Evolutionary conservation across 805 yeast genomes (phyloP).

Genomic region (Metschnikowia santaceciliae): DNA sequence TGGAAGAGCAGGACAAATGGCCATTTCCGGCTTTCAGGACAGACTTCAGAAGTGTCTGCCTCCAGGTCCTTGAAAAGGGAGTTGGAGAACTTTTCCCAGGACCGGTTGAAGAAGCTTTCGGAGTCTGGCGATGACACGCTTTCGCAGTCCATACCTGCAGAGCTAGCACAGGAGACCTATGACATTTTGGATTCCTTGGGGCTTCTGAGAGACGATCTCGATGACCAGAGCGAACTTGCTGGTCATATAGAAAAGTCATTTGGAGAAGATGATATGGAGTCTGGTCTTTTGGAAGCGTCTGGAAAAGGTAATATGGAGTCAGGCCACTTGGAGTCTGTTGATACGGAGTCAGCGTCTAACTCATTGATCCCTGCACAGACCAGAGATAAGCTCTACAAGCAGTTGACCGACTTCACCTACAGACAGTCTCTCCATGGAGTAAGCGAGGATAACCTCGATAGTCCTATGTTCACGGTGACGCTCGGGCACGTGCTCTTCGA

Average conservation of each 20-base stretch:
- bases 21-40: constrained; percentile 13
- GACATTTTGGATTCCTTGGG: constrained; percentile 8
- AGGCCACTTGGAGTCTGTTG: neutral
- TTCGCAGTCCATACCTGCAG: neutral
- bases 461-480: constrained; percentile 33
- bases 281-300: too few relatives aligned
- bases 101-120: neutral
- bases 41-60: neutral
- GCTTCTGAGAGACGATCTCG: constrained; percentile 3
- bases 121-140: constrained; percentile 1
- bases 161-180: constrained; percentile 3
- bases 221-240: too few relatives aligned
- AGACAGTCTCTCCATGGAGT: constrained; percentile 22
- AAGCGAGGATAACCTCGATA: constrained; percentile 14
- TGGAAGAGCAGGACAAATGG: constrained; percentile 28
- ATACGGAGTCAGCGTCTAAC: too few relatives aligned
- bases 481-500: constrained; percentile 38
- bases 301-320: too few relatives aligned
- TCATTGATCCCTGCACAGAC: neutral
- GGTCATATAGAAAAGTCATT: too few relatives aligned
- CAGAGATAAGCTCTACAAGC: constrained; percentile 21
- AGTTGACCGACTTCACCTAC: constrained; percentile 26
- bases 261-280: too few relatives aligned
- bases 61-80: constrained; percentile 8
- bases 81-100: constrained; percentile 9